Evolutionary conservation across 2,329 filamentous ascomycete genomes (phyloP).

Genomic region (Leptographium wingfieldii): DNA sequence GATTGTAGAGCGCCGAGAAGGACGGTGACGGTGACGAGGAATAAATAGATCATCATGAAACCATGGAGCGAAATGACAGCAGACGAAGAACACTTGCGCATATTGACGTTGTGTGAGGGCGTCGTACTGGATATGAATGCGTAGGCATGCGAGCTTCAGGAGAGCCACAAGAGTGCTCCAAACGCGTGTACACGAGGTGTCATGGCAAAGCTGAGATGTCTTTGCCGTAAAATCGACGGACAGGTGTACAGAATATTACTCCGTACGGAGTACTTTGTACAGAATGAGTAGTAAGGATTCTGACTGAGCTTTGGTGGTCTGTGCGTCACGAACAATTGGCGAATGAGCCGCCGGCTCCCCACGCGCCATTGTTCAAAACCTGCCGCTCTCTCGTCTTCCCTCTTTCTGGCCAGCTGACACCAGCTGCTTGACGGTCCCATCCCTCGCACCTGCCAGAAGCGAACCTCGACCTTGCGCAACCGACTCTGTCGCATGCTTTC

Average conservation of each 20-base stretch:
- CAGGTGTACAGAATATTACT: too few species aligned
- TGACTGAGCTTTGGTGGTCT: background rate
- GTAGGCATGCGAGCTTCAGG: background rate
- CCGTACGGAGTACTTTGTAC: background rate
- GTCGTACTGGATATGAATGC: background rate
- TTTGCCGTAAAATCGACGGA: too few species aligned
- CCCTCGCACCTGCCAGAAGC: background rate
- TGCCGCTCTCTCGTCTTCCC: background rate
- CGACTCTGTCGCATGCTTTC: background rate
- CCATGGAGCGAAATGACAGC: background rate
- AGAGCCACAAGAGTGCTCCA: background rate
- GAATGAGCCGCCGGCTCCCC: conserved; percentile 3
- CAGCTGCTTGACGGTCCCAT: conserved; percentile 9
- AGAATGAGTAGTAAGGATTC: background rate
- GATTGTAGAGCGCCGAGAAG: conserved; percentile 19
- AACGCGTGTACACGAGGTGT: background rate
- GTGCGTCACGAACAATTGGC: conserved; percentile 2
- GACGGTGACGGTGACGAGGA: background rate
- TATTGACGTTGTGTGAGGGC: too few species aligned
- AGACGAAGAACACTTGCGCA: background rate
- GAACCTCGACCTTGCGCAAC: background rate
- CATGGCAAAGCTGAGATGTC: background rate
- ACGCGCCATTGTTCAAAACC: background rate
- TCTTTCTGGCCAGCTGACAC: conserved; percentile 9
- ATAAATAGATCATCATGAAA: background rate